These are phyloP conservation scores for Ascodesmis nigricans DNA, from an alignment of 495 filamentous ascomycete genomes.

Conservation along the genomic window DNA sequence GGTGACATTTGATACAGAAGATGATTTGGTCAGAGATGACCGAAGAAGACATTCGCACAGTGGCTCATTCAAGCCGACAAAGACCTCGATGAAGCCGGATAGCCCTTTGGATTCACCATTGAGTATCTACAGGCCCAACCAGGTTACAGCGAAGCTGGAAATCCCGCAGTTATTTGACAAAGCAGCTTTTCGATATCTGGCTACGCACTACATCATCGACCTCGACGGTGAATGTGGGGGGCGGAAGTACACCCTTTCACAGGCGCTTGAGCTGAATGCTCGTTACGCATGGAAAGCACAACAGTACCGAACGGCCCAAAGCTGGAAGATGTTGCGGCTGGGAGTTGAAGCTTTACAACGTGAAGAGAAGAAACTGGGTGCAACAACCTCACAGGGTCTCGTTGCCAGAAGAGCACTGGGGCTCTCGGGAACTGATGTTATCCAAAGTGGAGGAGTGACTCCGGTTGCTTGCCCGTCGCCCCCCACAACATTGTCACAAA, in stretches of 20 bases:
- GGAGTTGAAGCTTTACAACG: conserved; percentile 10
- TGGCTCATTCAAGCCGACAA: conserved; percentile 14
- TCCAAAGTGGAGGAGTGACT: too few species aligned
- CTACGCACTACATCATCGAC: conserved; percentile 11
- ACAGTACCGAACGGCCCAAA: conserved; percentile 16
- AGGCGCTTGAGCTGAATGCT: conserved; percentile 17
- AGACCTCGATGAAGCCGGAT: conserved; percentile 5
- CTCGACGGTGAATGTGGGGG: conserved; percentile 9
- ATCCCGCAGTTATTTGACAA: conserved; percentile 16
- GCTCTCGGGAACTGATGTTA: too few species aligned
- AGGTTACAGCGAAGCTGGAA: conserved; percentile 12
- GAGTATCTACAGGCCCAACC: conserved; percentile 12
- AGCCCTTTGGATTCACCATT: conserved; percentile 12
- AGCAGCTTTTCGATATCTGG: conserved; percentile 14
- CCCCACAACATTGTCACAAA: too few species aligned
- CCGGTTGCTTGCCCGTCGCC: too few species aligned
- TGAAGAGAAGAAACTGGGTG: conserved; percentile 13
- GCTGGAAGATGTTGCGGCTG: conserved; percentile 15
- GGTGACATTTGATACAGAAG: conserved; percentile 14
- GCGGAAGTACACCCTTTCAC: conserved; percentile 6
- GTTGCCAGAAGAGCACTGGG: conserved; percentile 8
- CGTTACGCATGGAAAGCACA: conserved; percentile 14
- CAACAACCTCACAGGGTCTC: background rate
- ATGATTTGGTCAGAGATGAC: conserved; percentile 14
- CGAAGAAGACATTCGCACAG: conserved; percentile 11